Base-by-base conservation (phyloP, 148 eudicot species). In the Tetragonia tetragonoides region DNA sequence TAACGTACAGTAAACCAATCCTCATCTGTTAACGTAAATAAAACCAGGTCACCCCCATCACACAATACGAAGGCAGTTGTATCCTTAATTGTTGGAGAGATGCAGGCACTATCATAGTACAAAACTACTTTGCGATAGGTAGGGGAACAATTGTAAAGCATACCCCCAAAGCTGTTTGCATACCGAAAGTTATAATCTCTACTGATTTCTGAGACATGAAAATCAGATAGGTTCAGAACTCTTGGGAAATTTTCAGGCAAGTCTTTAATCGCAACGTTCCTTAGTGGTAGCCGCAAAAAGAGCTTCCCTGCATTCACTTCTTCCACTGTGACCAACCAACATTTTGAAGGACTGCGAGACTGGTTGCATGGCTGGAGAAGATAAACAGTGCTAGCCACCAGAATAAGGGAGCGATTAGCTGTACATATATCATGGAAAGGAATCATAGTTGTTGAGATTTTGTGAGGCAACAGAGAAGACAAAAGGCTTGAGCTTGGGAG, bases 241-340 rank as follows among this genome's bases (percentile, higher is more conserved):
- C 9, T 65, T 66, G 78, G 72, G 47, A 76, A 76, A 38, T 54
- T 54, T 39, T 66, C 72, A 1, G 73, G 79, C 51, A 65, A 38
- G 28, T 53, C 38, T 20, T 54, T 56, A 7, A 68, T 68, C n/a
- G 66, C 74, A 40, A 11, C 40, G 39, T 40, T 77, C 20, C 67
- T 68, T 7, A 77, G 73, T 37, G 79, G 79, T 18, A 39, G 39
- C 40, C 79, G 53, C 73, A 77, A 40, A 64, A 67, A 77, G 11
- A 56, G 65, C 49, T 57, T 77, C 64, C 79, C 79, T n/a, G 41
- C 66, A 12, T 54, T 61, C 53, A 68, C 1, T 59, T 77, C 79
- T 42, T 68, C 79, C n/a, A 77, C 73, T 21, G 73, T 39, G 21
- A 77, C 56, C 74, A 77, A 57, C 79, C 79, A 77, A 77, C 66